Evolutionary conservation across 2,329 filamentous ascomycete genomes (phyloP).

Genomic region (Madurella fahalii): DNA sequence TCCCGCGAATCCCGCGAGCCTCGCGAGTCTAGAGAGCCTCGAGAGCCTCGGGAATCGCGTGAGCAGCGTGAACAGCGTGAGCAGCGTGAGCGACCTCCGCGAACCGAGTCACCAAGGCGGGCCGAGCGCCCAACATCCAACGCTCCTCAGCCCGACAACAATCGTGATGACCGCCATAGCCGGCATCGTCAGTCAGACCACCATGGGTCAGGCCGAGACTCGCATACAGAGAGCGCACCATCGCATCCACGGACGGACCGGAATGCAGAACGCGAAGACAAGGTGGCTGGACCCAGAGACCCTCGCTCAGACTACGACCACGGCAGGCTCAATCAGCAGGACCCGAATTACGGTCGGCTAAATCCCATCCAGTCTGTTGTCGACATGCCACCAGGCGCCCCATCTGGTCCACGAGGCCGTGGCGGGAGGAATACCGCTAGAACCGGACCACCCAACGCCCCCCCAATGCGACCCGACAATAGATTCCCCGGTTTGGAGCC

Average conservation of each 20-base stretch:
- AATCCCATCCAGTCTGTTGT: constrained; percentile 46
- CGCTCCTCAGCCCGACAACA: constrained; percentile 34
- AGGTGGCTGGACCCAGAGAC: constrained; percentile 18
- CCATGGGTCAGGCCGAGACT: constrained; percentile 29
- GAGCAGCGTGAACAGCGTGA: constrained; percentile 30
- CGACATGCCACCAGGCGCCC: constrained; percentile 54
- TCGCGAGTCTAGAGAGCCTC: constrained; percentile 40
- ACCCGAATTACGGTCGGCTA: constrained; percentile 60
- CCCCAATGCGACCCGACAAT: constrained; percentile 40
- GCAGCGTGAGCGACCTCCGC: constrained; percentile 34
- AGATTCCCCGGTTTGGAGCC: constrained; percentile 40
- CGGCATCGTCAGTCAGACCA: constrained; percentile 40
- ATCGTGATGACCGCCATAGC: constrained; percentile 45
- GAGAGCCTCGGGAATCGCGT: constrained; percentile 38
- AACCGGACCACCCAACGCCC: constrained; percentile 33
- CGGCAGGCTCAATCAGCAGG: constrained; percentile 48
- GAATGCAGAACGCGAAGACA: constrained; percentile 38
- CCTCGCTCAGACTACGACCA: constrained; percentile 47
- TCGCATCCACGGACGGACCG: constrained; percentile 29
- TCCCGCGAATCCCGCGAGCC: constrained; percentile 22
- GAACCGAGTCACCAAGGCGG: constrained; percentile 49
- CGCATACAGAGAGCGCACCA: constrained; percentile 28
- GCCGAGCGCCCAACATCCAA: constrained; percentile 34
- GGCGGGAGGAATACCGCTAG: constrained; percentile 34
- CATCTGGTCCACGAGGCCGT: constrained; percentile 44